Base-by-base conservation (phyloP, 2,329 filamentous ascomycete species). In the Trichophyton equinum region DNA sequence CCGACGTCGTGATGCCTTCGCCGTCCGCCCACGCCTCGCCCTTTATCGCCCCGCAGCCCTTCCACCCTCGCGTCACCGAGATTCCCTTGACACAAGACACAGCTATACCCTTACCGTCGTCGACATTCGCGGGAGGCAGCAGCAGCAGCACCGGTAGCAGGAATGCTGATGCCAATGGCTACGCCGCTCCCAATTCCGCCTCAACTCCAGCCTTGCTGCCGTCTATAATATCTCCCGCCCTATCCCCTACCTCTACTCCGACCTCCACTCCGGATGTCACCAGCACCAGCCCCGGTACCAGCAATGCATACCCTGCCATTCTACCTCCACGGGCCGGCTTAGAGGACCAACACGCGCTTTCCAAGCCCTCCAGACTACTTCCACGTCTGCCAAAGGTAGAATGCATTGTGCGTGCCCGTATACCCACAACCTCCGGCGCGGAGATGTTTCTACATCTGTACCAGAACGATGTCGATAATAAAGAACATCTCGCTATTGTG, bases 361-460 rank as follows among this genome's bases (percentile, higher is more conserved):
- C 78, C 58, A 85, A 85, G 71, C 79, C 82, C 36, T 89, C 90
- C 0, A 85, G 83, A 62, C 79, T 96, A 22, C 82, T 96, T 5
- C 80, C 87, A 65, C 82, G 79, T 13, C 79, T 97, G 1, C 94
- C 92, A 6, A 76, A 88, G 25, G 92, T 99, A n/a, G 85, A 89
- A 72, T 99, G 94, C 76, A 85, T 95, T 65, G 94, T 97, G 57
- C 87, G 94, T 66, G 94, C 94, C 18, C 86, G 94, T 60, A 99
- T 99, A 68, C 94, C 94, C 0, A 97, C 92, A 0, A 92, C 90
- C 1, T 85, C 82, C 0, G 92, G 92, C 2, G 88, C 91, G 9
- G 91, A 99, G 74, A 97, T 99, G 91, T 99, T 95, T 74, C 76
- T 99, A 58, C 92, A 99, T 71, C 79, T 97, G 0, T 99, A 99